Conservation (phyloP, 768 basidiomycete genomes). For the Russula sp. region DNA sequence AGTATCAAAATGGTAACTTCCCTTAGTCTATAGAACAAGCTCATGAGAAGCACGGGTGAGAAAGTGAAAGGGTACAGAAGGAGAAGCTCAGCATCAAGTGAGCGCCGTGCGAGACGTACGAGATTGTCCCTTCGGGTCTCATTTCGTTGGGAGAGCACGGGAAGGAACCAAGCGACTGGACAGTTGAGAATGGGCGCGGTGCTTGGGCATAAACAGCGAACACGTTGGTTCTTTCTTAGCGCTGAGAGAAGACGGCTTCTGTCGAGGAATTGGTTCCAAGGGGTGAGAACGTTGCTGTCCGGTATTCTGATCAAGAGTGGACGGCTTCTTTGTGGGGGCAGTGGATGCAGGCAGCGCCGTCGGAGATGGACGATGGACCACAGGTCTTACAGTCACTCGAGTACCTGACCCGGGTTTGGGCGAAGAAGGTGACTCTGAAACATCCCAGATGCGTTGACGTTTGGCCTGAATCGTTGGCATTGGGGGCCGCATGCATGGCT, state of each 20-base stretch:
- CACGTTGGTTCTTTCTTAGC: slow-evolving; percentile 64
- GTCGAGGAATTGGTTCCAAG: slow-evolving; percentile 34
- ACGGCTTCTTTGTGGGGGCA: slow-evolving; percentile 11
- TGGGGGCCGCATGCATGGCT: slow-evolving; percentile 52
- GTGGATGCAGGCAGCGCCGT: slow-evolving; percentile 31
- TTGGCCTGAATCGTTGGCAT: slow-evolving; percentile 48
- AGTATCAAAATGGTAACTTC: slow-evolving; percentile 17
- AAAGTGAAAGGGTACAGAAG: slow-evolving; percentile 23
- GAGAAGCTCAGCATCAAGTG: background rate
- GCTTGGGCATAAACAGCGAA: slow-evolving; percentile 70
- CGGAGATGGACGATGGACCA: slow-evolving; percentile 14
- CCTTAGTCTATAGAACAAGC: slow-evolving; percentile 13
- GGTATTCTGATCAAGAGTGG: slow-evolving; percentile 6
- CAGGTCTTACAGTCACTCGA: slow-evolving; percentile 22
- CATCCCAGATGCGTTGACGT: slow-evolving; percentile 35
- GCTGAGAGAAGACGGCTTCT: slow-evolving; percentile 40
- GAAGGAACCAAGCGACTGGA: slow-evolving; percentile 25
- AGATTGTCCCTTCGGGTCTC: slow-evolving; percentile 11
- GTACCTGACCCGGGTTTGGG: slow-evolving; percentile 28
- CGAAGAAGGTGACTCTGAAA: slow-evolving; percentile 34
- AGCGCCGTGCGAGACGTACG: slow-evolving; percentile 17
- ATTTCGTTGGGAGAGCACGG: slow-evolving; percentile 21
- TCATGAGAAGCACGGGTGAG: slow-evolving; percentile 24
- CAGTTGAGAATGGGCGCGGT: slow-evolving; percentile 50
- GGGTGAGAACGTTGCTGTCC: slow-evolving; percentile 23